A percentile compares a stretch with the other conserved stretches of the same genome.
phyloP scores from a whole-genome alignment of 257 asterid species.

The Ligustrum vulgare region DNA sequence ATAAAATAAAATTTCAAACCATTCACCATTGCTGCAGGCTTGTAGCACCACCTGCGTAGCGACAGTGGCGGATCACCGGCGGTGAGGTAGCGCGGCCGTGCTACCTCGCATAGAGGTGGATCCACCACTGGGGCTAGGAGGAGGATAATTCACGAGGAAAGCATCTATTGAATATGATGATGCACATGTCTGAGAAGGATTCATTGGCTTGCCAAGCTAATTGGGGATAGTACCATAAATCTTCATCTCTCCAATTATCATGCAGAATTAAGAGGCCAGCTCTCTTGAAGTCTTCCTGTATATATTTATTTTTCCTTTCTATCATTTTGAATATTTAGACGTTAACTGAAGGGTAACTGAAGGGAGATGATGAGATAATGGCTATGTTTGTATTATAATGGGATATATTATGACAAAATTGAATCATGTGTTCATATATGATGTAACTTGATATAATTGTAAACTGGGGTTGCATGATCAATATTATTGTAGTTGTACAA shows the following conservation, averaged over 20 bases:
- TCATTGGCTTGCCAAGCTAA: constrained; percentile 7
- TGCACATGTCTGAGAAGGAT: neutral
- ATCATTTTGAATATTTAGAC: neutral
- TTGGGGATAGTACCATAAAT: no score
- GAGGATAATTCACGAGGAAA: no score
- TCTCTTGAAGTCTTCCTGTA: neutral
- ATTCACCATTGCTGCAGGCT: no score
- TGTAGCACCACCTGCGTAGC: no score
- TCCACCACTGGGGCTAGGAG: no score
- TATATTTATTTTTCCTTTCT: neutral
- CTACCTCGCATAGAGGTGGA: no score
- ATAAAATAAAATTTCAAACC: no score
- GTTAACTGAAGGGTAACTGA: neutral
- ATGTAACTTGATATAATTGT: neutral
- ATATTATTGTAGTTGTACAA: neutral
- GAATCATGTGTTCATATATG: neutral
- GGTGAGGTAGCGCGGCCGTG: no score
- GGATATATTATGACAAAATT: neutral
- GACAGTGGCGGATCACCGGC: no score
- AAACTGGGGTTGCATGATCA: neutral
- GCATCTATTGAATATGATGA: neutral
- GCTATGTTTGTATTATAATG: neutral
- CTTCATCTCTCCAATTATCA: neutral
- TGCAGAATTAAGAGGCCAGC: neutral
- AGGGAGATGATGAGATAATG: constrained; percentile 6